phyloP scores from a whole-genome alignment of 208 protist genomes.

The Leishmania gerbilli region DNA sequence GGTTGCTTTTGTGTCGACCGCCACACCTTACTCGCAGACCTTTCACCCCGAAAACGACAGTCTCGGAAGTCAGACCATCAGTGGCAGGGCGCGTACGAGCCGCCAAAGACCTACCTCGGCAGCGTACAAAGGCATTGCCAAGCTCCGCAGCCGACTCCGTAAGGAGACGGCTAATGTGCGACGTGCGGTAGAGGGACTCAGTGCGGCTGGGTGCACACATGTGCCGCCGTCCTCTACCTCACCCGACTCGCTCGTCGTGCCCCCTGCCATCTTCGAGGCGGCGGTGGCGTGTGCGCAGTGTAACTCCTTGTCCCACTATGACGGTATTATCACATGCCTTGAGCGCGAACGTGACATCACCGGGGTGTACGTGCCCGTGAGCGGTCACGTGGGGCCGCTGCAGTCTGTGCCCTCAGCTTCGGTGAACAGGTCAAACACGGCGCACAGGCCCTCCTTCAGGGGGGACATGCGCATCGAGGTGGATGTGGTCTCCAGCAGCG shows the following conservation, averaged over 20 bases:
- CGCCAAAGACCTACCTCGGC: background rate
- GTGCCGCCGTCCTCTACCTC: background rate
- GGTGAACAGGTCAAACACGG: background rate
- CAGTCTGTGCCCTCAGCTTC: background rate
- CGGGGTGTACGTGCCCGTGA: conserved; percentile 38
- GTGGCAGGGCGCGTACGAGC: background rate
- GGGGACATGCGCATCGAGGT: conserved; percentile 36
- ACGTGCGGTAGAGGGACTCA: conserved; percentile 13
- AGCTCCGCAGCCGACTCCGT: conserved; percentile 30
- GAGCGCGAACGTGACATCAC: conserved; percentile 40
- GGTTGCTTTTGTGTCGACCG: background rate
- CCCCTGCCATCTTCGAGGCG: conserved; percentile 12
- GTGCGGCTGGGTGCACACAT: conserved; percentile 6
- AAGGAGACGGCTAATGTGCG: conserved; percentile 26
- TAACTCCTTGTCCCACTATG: conserved; percentile 36
- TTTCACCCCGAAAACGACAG: background rate
- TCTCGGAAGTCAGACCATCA: background rate
- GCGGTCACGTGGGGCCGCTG: conserved; percentile 4
- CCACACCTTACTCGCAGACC: background rate
- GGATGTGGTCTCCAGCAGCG: conserved; percentile 56
- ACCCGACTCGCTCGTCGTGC: background rate
- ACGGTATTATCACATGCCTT: conserved; percentile 34
- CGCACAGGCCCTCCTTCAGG: background rate
- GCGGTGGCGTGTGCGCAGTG: conserved; percentile 33
- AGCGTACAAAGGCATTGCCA: conserved; percentile 18